Evolutionary conservation across 257 asterid species (phyloP), one percentile per base, ranked within the genome.

Genomic region (Salvia rosmarinus): DNA sequence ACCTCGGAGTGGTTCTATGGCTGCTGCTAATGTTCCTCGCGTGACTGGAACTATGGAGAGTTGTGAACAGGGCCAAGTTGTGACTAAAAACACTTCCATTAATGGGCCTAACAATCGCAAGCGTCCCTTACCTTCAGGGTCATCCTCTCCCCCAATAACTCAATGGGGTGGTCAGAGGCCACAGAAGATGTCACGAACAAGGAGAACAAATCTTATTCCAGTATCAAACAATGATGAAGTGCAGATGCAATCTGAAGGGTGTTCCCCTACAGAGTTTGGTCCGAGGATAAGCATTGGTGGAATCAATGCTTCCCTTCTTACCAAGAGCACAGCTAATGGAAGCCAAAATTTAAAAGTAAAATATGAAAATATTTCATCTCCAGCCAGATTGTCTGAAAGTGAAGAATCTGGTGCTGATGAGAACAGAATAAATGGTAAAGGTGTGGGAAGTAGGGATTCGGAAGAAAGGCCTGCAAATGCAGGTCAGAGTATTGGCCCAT

Each of bases 151-250:
- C n/a, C 97, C 99, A 60, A 89, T 91, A 61, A 89, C 99, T 70
- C 96, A 91, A 67, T 95, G 99, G 99, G 89, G 47, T 77, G 98
- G 99, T 75, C 99, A 91, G 87, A 85, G 98, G 83, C 90, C 96
- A n/a, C 97, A 89, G 68, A 95, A 95, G 81, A 88, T 85, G 54
- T 85, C 98, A 66, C 94, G 99, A 30, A 84, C 94, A 0, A 86
- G 98, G 90, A 87, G 99, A 82, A 87, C 95, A 59, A 91, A 95
- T 81, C 87, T 95, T 73, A 78, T 84, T 64, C 98, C 99, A 42
- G 95, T 91, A 59, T 81, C 92, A 51, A 89, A 85, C 86, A 91
- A 83, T 70, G 95, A 89, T 61, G 99, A 89, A 75, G 55, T 77
- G 44, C 98, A 83, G 77, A 75, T 81, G 72, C 95, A 89, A 62